Percentiles rank a stretch among this genome's conserved stretches.
Evolutionary conservation across 2,329 filamentous ascomycete species (phyloP).

Genomic region (Gaeumannomyces tritici): DNA sequence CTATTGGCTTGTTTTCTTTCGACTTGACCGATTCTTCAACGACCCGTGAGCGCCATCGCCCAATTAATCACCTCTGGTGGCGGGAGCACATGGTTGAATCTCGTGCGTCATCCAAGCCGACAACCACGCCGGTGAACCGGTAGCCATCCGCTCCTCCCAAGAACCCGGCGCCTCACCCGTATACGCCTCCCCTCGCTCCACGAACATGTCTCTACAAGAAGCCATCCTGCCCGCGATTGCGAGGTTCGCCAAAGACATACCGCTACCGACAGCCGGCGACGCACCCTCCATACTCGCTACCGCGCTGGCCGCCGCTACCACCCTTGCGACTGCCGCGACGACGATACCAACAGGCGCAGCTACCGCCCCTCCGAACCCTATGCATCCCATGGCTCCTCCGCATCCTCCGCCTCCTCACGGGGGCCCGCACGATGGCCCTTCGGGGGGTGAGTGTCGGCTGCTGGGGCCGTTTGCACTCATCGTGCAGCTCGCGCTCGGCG

Average conservation of each 20-base stretch:
- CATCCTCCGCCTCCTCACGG: background rate
- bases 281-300: background rate
- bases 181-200: background rate
- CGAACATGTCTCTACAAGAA: background rate
- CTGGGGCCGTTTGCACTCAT: slow-evolving; percentile 86
- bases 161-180: no score
- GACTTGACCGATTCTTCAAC: background rate
- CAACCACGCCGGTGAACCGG: background rate
- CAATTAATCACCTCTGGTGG: no score
- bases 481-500: slow-evolving; percentile 79
- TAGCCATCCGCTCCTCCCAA: background rate
- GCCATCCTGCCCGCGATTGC: slow-evolving; percentile 4
- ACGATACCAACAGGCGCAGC: background rate
- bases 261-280: background rate
- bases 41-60: no score
- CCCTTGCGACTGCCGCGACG: background rate
- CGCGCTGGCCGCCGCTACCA: background rate
- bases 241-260: slow-evolving; percentile 6
- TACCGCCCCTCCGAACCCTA: background rate
- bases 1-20: background rate
- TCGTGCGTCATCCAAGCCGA: background rate
- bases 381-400: no score
- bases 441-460: slow-evolving; percentile 66
- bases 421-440: background rate
- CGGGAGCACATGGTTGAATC: background rate